These are phyloP conservation scores for Immersiporthe knoxdaviesiana DNA, from an alignment of 2,329 filamentous ascomycete species.

Conservation along the genomic window DNA sequence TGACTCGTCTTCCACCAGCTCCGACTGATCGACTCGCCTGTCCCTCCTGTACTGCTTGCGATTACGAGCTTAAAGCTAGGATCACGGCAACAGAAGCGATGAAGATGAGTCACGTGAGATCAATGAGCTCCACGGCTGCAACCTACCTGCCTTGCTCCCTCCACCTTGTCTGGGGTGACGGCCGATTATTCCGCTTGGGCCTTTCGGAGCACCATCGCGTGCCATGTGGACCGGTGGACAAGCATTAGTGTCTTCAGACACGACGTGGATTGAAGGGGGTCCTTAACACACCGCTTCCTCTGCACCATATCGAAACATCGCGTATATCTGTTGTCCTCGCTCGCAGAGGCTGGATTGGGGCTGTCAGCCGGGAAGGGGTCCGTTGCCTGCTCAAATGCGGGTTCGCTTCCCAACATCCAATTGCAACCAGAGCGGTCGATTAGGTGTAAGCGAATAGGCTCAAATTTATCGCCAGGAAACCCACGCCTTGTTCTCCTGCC, in stretches of 20 bases:
- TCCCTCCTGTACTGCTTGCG: background rate
- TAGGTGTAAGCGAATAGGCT: background rate
- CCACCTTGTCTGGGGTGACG: background rate
- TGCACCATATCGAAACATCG: background rate
- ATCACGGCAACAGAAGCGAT: background rate
- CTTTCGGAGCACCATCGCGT: background rate
- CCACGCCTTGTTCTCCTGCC: background rate
- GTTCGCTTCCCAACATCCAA: slow-evolving; percentile 8
- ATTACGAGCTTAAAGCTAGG: background rate
- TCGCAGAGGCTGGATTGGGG: background rate
- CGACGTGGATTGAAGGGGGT: background rate
- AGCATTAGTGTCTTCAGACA: background rate
- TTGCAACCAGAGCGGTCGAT: background rate
- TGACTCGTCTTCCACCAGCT: background rate
- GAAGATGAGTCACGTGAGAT: background rate
- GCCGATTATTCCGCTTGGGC: background rate
- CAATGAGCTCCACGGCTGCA: background rate
- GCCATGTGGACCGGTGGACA: background rate
- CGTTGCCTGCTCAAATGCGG: slow-evolving; percentile 4
- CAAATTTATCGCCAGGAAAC: background rate
- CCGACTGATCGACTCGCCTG: background rate
- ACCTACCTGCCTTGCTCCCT: background rate
- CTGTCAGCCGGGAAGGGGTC: background rate
- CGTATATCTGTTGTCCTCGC: background rate
- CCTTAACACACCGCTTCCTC: background rate